Base-by-base conservation (phyloP, 2,329 filamentous ascomycete genomes). In the Botrytis sinoallii region DNA sequence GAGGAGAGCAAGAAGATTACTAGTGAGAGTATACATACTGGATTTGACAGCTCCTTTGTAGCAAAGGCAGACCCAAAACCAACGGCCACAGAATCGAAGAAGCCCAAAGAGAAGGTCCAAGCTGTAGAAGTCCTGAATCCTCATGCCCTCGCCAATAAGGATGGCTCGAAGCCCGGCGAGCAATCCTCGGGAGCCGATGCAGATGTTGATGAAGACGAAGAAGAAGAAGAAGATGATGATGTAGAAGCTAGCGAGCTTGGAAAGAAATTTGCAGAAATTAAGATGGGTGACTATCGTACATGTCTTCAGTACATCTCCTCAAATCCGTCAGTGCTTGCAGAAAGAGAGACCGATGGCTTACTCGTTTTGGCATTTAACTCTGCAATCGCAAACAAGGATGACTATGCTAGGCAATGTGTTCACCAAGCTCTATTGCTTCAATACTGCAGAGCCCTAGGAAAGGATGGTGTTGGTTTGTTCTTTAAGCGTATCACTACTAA, bases 401-500 rank as follows among this genome's bases (percentile, higher is more conserved):
- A 93, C n/a, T 89, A 92, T 77, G 90, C 93, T 6, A 89, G 91
- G 66, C 93, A 95, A 82, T 98, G 91, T 83, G 94, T 99, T 35
- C 96, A 99, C 83, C 95, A 98, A 82, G 95, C 92, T 4, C 86
- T 98, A 25, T 86, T 99, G 20, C 85, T 99, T 59, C 96, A 99
- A 82, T 99, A 99, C 85, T 99, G 96, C 84, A 90, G 95, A 16
- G 92, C 94, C 60, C 87, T 99, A 22, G 95, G 95, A 75, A 90
- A 89, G 77, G 94, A 98, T 79, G 95, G 95, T 35, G 94, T 98
- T 14, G 88, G 90, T 9, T 84, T 98, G 44, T 99, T 99, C 86
- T 99, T 99, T 88, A 97, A 96, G 84, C 92, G 95, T 74, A 95
- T 99, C 82, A 96, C 93, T 35, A 97, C 93, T 5, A 90, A 90